These are phyloP conservation scores for Tephrocybe rancida DNA, from an alignment of 768 basidiomycete genomes.

Conservation along the genomic window DNA sequence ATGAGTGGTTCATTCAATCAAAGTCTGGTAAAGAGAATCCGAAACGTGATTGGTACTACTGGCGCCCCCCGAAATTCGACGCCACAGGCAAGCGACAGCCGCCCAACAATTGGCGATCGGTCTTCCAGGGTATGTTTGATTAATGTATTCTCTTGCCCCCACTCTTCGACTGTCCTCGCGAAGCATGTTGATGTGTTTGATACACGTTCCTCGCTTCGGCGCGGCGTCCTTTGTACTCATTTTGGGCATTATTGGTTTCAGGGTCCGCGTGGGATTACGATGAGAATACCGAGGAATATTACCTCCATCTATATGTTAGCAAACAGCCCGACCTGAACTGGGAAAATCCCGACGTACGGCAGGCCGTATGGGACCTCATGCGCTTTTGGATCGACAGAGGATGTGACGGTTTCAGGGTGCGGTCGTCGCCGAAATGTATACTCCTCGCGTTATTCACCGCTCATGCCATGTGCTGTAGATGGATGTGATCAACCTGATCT, in stretches of 20 bases:
- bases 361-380: conserved; percentile 67
- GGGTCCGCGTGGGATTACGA: conserved; percentile 77
- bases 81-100: conserved; percentile 54
- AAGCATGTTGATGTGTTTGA: neutral
- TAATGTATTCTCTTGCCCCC: neutral
- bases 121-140: conserved; percentile 53
- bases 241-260: conserved; percentile 21
- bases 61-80: conserved; percentile 62
- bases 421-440: too few relatives aligned
- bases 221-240: neutral
- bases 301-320: conserved; percentile 66
- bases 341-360: conserved; percentile 65
- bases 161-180: neutral
- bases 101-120: conserved; percentile 76
- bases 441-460: too few relatives aligned
- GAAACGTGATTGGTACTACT: conserved; percentile 79
- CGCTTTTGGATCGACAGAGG: conserved; percentile 75
- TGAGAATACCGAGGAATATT: conserved; percentile 65
- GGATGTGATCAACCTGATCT: conserved; percentile 73
- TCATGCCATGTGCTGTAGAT: conserved; percentile 38
- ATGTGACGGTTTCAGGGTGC: conserved; percentile 73
- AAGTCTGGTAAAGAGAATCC: conserved; percentile 50
- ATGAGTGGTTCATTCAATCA: conserved; percentile 71
- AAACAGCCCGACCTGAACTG: conserved; percentile 82
- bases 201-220: neutral